Conservation (phyloP, 441 rosid species). For the Pelargonium myrrhifolium region DNA sequence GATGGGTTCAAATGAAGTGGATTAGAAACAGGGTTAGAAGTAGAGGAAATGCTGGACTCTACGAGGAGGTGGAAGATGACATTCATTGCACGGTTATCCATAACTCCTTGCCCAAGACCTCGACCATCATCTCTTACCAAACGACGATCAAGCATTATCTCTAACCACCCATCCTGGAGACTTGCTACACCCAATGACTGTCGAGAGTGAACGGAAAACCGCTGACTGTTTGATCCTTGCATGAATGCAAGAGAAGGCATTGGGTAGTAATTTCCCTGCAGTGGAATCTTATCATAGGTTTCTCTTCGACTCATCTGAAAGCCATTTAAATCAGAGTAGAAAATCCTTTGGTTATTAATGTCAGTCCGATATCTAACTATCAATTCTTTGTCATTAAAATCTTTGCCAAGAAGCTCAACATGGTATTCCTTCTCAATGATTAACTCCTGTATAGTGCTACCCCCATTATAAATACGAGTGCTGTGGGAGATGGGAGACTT, state of each 20-base stretch:
- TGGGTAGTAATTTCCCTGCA: slow-evolving; percentile 96
- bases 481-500: slow-evolving; percentile 66
- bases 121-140: slow-evolving; percentile 82
- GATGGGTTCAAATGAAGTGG: slow-evolving; percentile 64
- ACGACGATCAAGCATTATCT: slow-evolving; percentile 93
- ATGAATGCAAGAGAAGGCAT: slow-evolving; percentile 91
- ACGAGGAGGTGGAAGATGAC: slow-evolving; percentile 64
- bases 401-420: slow-evolving; percentile 68
- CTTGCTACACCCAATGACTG: slow-evolving; percentile 83
- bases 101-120: slow-evolving; percentile 97
- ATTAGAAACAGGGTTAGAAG: slow-evolving; percentile 36
- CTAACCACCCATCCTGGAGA: slow-evolving; percentile 77
- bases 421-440: slow-evolving; percentile 84
- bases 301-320: slow-evolving; percentile 97
- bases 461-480: slow-evolving; percentile 67
- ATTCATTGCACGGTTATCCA: slow-evolving; percentile 82
- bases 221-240: slow-evolving; percentile 74
- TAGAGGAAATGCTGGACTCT: slow-evolving; percentile 59
- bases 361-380: slow-evolving; percentile 81
- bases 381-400: slow-evolving; percentile 72
- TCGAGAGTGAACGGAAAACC: slow-evolving; percentile 79
- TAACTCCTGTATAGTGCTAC: slow-evolving; percentile 47
- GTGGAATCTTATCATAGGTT: slow-evolving; percentile 84
- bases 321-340: slow-evolving; percentile 91
- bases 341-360: slow-evolving; percentile 49